Percentiles rank a stretch among this genome's conserved stretches.
phyloP scores from a whole-genome alignment of 148 eudicot genomes.

The Rhododendron griersonianum region DNA sequence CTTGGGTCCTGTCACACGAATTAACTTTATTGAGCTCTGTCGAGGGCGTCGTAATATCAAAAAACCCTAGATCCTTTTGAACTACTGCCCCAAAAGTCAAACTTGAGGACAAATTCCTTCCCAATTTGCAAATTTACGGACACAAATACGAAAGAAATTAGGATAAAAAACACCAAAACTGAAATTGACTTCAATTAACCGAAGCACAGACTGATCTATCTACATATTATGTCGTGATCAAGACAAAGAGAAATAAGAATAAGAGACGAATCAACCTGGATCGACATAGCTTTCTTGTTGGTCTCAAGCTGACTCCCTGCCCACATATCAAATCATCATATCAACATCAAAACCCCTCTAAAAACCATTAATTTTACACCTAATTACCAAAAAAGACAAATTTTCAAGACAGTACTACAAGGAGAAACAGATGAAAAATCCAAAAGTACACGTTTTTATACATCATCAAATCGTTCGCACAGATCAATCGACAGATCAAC shows the following conservation, averaged over 20 bases:
- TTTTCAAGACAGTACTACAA: background rate
- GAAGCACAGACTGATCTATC: background rate
- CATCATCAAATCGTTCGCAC: background rate
- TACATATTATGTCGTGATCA: background rate
- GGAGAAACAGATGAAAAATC: background rate
- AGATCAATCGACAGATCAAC: background rate
- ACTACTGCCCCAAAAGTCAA: background rate
- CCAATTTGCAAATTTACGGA: background rate
- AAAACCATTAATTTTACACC: background rate
- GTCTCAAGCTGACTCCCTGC: slow-evolving; percentile 83
- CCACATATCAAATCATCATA: slow-evolving; percentile 14
- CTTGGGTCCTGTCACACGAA: background rate
- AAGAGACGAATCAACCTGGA: slow-evolving; percentile 44
- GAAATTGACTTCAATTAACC: background rate
- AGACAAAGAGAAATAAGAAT: background rate
- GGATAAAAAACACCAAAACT: background rate
- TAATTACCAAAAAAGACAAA: background rate
- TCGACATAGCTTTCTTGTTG: slow-evolving; percentile 78
- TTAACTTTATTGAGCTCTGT: background rate
- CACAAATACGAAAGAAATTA: background rate
- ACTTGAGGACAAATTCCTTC: background rate
- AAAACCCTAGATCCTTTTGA: background rate
- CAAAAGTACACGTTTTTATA: background rate
- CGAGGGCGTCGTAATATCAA: background rate
- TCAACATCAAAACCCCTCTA: background rate